Base-by-base conservation (phyloP, 805 yeast species). In the Kodamaea leandrae region DNA sequence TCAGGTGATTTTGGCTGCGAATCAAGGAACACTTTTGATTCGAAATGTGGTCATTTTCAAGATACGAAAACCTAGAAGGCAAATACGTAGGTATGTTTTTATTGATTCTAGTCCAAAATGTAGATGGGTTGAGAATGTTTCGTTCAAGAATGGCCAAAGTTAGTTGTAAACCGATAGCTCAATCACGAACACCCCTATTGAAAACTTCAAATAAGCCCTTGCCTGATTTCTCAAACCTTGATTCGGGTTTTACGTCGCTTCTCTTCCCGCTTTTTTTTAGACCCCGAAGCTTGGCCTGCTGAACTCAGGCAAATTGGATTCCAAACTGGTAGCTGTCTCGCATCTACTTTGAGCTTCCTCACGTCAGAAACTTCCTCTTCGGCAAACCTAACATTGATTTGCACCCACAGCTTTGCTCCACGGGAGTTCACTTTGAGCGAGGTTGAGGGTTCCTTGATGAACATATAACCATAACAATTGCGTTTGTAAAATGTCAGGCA, bases 401-500 rank as follows among this genome's bases (percentile, higher is more conserved):
- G 56, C 5, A 57, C 62, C 62, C 62, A 58, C 16, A 58, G 54
- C 38, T 54, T 53, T 3, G 46, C 42, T 2, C 58, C 60, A 6
- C 52, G 47, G 3, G 51, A 41, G 30, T 57, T 55, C n/a, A 59
- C 61, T 33, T 57, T 57, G 17, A 58, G 42, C 4, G 62, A 50
- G 39, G 49, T 59, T 9, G 56, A 54, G 8, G 64, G 56, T 36
- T 63, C 68, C 30, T 53, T 53, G n/a, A 56, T 57, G 41, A 63
- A 63, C 68, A 63, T 63, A 42, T 61, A 63, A 13, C 66, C 65
- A 32, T 57, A 58, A 12, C 42, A 35, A 32, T 63, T 63, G 32
- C 68, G 43, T 36, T 60, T 61, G 49, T 63, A 63, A 46, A 63
- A 63, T 4, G 66, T 63, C 13, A 64, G 57, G 42, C 66, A 59